Percentiles rank a stretch among this genome's conserved stretches.
Evolutionary conservation across 176 grass and related monocot genomes (phyloP).

Genomic region (Cocos nucifera): DNA sequence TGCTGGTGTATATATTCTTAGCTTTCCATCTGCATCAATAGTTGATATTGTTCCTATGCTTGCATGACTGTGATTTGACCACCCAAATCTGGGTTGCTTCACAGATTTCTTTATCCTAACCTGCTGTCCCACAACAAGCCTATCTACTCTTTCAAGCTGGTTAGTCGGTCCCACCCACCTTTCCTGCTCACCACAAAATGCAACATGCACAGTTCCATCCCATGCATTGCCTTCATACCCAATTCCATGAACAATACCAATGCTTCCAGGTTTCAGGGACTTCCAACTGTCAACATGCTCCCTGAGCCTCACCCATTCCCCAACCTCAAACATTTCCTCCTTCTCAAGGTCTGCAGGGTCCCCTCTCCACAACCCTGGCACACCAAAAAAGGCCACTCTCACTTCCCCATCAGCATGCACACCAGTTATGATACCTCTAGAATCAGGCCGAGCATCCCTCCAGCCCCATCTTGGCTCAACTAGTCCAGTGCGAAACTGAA

Average conservation of each 20-base stretch:
- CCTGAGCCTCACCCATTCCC: conserved; percentile 75
- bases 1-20: conserved; percentile 93
- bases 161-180: conserved; percentile 71
- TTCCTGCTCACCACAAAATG: conserved; percentile 95
- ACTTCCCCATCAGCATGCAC: conserved; percentile 96
- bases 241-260: conserved; percentile 87
- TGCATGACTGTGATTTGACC: conserved; percentile 85
- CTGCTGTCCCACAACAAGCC: conserved; percentile 72
- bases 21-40: conserved; percentile 88
- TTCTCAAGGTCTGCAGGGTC: conserved; percentile 92
- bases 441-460: conserved; percentile 80
- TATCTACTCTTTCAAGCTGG: conserved; percentile 51
- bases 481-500: conserved; percentile 64
- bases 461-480: conserved; percentile 97
- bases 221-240: conserved; percentile 72
- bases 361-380: conserved; percentile 78
- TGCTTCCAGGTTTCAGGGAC: conserved; percentile 77
- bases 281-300: conserved; percentile 53
- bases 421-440: conserved; percentile 79
- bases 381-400: conserved; percentile 69
- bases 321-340: conserved; percentile 72
- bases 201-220: conserved; percentile 83
- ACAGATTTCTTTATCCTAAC: conserved; percentile 66
- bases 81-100: conserved; percentile 88
- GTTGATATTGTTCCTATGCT: conserved; percentile 93